Conservation (phyloP, 2,329 filamentous ascomycete genomes). For the Verticillium nubilum region DNA sequence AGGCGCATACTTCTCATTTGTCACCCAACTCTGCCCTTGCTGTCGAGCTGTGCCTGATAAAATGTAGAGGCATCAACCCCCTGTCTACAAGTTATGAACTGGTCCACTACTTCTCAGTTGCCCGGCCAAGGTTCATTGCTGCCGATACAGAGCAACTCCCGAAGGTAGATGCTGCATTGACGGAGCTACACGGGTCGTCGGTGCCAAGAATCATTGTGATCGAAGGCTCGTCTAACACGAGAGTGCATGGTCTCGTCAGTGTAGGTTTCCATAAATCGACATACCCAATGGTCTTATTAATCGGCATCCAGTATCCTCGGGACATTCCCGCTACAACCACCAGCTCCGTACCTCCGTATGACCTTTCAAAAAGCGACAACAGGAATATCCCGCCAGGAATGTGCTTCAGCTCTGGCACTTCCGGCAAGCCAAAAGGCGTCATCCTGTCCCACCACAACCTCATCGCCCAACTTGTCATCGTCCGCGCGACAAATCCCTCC, state of each 20-base stretch:
- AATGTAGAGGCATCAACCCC: slow-evolving; percentile 14
- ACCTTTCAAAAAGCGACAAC: slow-evolving; percentile 11
- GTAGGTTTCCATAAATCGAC: not conserved
- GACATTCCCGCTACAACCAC: not conserved
- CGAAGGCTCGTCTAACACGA: not conserved
- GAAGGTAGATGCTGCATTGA: not conserved
- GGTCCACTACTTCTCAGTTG: slow-evolving; percentile 15
- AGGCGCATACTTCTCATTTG: slow-evolving; percentile 15
- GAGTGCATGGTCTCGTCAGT: not conserved
- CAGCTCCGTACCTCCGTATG: slow-evolving; percentile 1
- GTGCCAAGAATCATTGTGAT: not conserved
- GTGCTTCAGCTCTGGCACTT: slow-evolving; percentile 59
- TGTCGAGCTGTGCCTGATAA: not conserved
- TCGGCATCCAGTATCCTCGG: not conserved
- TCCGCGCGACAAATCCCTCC: slow-evolving; percentile 14
- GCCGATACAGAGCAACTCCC: slow-evolving; percentile 8
- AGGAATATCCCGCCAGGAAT: slow-evolving; percentile 19
- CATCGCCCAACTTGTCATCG: slow-evolving; percentile 53
- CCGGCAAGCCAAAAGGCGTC: slow-evolving; percentile 86
- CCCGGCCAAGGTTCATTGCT: slow-evolving; percentile 12
- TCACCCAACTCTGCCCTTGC: not conserved
- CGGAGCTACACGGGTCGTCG: not conserved
- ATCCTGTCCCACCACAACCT: slow-evolving; percentile 82
- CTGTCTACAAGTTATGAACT: slow-evolving; percentile 17
- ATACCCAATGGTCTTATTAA: not conserved